Conservation (phyloP, 2,329 filamentous ascomycete genomes). For the Incumbomyces lentus region DNA sequence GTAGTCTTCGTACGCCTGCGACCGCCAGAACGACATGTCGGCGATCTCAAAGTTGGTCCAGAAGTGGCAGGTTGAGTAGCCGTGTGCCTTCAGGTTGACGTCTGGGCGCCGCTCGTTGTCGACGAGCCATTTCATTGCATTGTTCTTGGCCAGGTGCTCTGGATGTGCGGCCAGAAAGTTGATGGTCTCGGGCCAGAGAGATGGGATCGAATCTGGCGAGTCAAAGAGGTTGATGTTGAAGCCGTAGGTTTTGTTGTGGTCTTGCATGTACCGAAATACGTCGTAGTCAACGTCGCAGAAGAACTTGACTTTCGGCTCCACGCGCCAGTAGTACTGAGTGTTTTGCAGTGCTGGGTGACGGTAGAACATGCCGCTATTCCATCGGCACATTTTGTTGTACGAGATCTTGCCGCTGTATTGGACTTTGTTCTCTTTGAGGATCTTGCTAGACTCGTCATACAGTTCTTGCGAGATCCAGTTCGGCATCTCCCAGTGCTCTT, state of each 20-base stretch:
- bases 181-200: constrained; percentile 87
- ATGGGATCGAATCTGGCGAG: constrained; percentile 71
- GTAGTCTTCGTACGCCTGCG: constrained; percentile 84
- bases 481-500: constrained; percentile 87
- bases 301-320: constrained; percentile 97
- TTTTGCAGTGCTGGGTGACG: constrained; percentile 79
- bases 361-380: constrained; percentile 98
- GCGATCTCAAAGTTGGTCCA: constrained; percentile 99
- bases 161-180: constrained; percentile 83
- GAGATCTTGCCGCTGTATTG: constrained; percentile 83
- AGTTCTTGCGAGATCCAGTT: constrained; percentile 86
- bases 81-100: constrained; percentile 70
- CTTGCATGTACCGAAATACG: constrained; percentile 94
- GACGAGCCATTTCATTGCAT: constrained; percentile 77
- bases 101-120: constrained; percentile 67
- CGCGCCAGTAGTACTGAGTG: constrained; percentile 91
- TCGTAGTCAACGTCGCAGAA: constrained; percentile 99
- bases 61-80: constrained; percentile 97
- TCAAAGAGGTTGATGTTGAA: constrained; percentile 98
- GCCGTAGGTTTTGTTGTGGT: constrained; percentile 97
- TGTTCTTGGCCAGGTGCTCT: constrained; percentile 70
- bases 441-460: constrained; percentile 71
- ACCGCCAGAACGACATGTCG: constrained; percentile 86
- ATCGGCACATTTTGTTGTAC: constrained; percentile 98
- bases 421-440: constrained; percentile 72